Conservation (phyloP, 1,139 yeast species). For the Debaryomyces subglobosus region DNA sequence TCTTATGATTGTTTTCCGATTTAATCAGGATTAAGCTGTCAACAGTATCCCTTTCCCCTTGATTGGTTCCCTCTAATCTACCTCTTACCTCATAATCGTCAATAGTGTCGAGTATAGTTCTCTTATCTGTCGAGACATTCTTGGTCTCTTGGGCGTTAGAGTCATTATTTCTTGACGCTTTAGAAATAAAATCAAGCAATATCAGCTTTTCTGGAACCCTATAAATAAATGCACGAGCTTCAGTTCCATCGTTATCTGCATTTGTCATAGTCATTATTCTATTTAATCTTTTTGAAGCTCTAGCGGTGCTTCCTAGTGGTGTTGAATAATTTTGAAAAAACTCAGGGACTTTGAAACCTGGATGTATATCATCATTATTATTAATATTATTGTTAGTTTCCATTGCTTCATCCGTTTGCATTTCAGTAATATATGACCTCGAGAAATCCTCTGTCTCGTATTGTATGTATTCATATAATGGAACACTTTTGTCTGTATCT, state of each 20-base stretch:
- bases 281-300: conserved; percentile 35
- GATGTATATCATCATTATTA: conserved; percentile 25
- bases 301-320: conserved; percentile 49
- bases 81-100: conserved; percentile 24
- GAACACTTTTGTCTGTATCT: conserved; percentile 18
- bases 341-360: conserved; percentile 46
- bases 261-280: conserved; percentile 42
- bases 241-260: conserved; percentile 28
- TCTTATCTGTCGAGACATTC: conserved; percentile 20
- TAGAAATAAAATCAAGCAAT: conserved; percentile 71
- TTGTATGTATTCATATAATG: conserved; percentile 36
- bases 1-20: conserved; percentile 15
- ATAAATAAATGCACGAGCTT: conserved; percentile 51
- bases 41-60: conserved; percentile 27
- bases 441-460: conserved; percentile 31
- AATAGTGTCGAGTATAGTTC: conserved; percentile 29
- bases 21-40: conserved; percentile 27
- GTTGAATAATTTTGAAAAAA: conserved; percentile 45
- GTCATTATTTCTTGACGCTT: conserved; percentile 37
- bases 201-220: conserved; percentile 74
- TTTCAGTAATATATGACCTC: conserved; percentile 13
- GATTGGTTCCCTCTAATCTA: conserved; percentile 25
- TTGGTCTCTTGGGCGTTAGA: conserved; percentile 15
- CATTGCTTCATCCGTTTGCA: conserved; percentile 14
- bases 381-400: conserved; percentile 19